These are phyloP conservation scores for Phialemonium atrogriseum DNA, from an alignment of 2,329 filamentous ascomycete genomes.

Conservation along the genomic window DNA sequence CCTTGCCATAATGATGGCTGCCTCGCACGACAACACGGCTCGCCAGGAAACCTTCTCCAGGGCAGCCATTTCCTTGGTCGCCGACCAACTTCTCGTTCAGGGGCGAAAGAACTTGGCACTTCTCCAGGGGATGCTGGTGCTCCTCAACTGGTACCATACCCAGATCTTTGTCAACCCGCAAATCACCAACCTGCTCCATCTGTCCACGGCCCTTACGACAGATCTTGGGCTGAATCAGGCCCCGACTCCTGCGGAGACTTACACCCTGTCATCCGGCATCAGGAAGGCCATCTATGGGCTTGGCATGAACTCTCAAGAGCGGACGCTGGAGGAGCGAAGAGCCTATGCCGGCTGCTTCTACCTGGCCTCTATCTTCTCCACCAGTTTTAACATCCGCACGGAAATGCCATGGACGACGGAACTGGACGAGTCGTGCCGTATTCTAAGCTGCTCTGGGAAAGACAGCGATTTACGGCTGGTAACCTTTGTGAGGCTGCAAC, in stretches of 20 bases:
- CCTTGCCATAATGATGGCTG: slow-evolving; percentile 14
- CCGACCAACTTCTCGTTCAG: slow-evolving; percentile 11
- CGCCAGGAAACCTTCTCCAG: slow-evolving; percentile 9
- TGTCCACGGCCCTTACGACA: slow-evolving; percentile 12
- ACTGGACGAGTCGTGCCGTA: slow-evolving; percentile 10
- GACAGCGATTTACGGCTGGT: slow-evolving; percentile 9
- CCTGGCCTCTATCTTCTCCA: slow-evolving; percentile 22
- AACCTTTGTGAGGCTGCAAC: slow-evolving; percentile 10
- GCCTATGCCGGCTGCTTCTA: slow-evolving; percentile 34
- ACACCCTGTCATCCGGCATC: slow-evolving; percentile 7
- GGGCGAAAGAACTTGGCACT: not conserved
- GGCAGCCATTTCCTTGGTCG: slow-evolving; percentile 8
- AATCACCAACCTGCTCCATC: slow-evolving; percentile 11
- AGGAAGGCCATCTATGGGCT: not conserved
- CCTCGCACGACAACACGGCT: slow-evolving; percentile 12
- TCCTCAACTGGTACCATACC: slow-evolving; percentile 11
- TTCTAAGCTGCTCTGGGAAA: slow-evolving; percentile 4
- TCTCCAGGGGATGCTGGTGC: slow-evolving; percentile 11
- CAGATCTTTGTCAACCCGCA: slow-evolving; percentile 11
- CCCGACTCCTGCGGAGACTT: slow-evolving; percentile 4
- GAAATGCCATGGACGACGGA: slow-evolving; percentile 32
- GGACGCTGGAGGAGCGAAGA: slow-evolving; percentile 28
- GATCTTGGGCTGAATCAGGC: slow-evolving; percentile 14
- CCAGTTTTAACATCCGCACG: slow-evolving; percentile 20
- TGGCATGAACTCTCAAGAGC: not conserved